These are phyloP conservation scores for Echites panduratus DNA, from an alignment of 257 asterid species.

Conservation along the genomic window DNA sequence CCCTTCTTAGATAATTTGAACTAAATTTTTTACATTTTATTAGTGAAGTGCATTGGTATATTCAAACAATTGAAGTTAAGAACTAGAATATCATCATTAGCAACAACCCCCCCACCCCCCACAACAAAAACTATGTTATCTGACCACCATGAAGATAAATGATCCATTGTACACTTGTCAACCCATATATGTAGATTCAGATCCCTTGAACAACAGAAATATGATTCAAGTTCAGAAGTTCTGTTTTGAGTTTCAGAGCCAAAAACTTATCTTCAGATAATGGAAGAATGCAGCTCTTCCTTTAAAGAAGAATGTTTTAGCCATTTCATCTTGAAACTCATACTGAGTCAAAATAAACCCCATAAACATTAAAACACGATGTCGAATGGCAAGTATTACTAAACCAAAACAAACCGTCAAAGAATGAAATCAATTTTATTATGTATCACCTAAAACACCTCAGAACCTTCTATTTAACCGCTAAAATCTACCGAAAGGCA, in stretches of 20 bases:
- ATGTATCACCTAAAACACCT: background rate
- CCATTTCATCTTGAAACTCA: no score
- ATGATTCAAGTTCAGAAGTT: no score
- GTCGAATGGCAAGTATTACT: background rate
- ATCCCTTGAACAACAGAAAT: no score
- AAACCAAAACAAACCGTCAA: background rate
- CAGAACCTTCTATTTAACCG: background rate
- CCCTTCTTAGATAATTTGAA: background rate
- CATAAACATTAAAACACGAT: no score
- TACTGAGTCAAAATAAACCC: no score
- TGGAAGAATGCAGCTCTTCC: no score
- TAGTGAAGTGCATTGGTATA: background rate
- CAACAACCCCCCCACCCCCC: no score
- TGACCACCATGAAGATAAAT: background rate
- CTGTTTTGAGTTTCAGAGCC: no score
- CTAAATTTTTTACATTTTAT: background rate
- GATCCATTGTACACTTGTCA: background rate
- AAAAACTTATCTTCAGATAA: no score
- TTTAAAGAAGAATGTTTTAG: no score
- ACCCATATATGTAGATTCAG: background rate
- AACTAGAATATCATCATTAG: background rate
- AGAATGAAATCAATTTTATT: background rate
- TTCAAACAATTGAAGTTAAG: background rate
- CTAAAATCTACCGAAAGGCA: background rate
- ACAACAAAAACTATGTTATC: background rate